Evolutionary conservation across 2,329 filamentous ascomycete genomes (phyloP), one percentile per base, ranked within the genome.

Genomic region (Fusarium pseudocircinatum): DNA sequence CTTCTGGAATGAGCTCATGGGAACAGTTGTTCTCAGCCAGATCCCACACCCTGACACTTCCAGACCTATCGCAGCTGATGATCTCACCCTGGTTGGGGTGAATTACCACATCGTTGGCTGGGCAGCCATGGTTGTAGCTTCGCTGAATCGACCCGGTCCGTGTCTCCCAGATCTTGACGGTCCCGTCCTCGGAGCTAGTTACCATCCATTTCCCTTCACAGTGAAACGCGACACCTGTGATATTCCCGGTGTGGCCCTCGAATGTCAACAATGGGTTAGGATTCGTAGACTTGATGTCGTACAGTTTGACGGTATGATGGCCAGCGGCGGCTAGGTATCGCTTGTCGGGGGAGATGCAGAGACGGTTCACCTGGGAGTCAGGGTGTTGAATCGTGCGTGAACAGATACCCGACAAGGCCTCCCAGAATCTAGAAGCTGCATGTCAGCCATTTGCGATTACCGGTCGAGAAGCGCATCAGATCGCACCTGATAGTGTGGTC

Each of bases 121-220:
- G 91, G 39, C 91, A 92, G 60, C 93, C 93, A 81, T 99, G 96
- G 75, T 90, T 92, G 82, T 99, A 99, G 83, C 96, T 97, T 61
- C 96, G 90, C 84, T 99, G 96, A 61, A 98, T 91, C 65, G 89
- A 91, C 50, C 94, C 96, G 18, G 89, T 93, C 52, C 95, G 87
- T 10, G 95, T 97, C 81, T 98, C 96, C 95, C 95, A 98, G 73
- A 98, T 97, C 87, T 97, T 97, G 79, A 98, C 95, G 1, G 94
- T 97, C 78, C 95, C 94, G 80, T 99, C 96, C 83, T 99, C 96
- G 52, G 94, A 97, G 82, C 93, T 97, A 15, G 96, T 99, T 24
- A 98, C 96, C 94, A 99, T 98, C 96, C 96, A 99, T 85, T 99
- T 99, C 16, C 96, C 95, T 83, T 99, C 96, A 82, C 96, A 98